Evolutionary conservation across 225 moss, liverwort and hornwort genomes (phyloP), one percentile per base, ranked within the genome.

Genomic region (Polytrichum commune): DNA sequence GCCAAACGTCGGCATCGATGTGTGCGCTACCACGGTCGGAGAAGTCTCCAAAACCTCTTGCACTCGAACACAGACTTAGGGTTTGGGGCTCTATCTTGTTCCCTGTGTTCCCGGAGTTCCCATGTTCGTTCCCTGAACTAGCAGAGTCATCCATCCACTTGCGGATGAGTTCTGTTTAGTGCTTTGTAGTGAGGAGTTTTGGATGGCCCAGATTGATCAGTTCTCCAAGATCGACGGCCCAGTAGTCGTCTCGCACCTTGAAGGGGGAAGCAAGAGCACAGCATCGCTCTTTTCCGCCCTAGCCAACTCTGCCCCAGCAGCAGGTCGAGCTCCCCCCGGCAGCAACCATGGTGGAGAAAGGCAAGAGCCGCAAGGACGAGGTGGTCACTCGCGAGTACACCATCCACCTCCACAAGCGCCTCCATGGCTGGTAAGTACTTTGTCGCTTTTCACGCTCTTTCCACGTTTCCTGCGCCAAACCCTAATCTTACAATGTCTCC

Each of bases 331-430:
- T 20, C 25, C 1, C 19, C 22, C 54, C 62, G 18, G 72, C 28
- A 71, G 32, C 46, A 53, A 71, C 60, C 7, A 71, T 71, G 71
- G 71, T 62, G 61, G 71, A 71, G 71, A 71, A 71, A 62, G 71
- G 71, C 38, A 71, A 71, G 71, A 61, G 61, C 60, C 71, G 71
- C 71, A 71, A 71, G 71, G 71, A 71, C 71, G 71, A 71, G 71
- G 71, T 71, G 35, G 71, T 71, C 71, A 71, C 71, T 35, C 71
- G 71, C 61, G 71, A 71, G 10, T 71, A 71, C 38, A 71, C 71
- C 35, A 71, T 71, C 61, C 29, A 71, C 33, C 71, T 71, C 32
- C 71, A 71, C 71, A 71, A 71, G 71, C 71, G 71, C 35, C 71
- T 71, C 13, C 71, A 71, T 71, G 71, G 71, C 71, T 71, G 71